A percentile compares a stretch with the other conserved stretches of the same genome.
Conservation (phyloP, 805 yeast species). For the Kodamaea hsintzibuensis region DNA sequence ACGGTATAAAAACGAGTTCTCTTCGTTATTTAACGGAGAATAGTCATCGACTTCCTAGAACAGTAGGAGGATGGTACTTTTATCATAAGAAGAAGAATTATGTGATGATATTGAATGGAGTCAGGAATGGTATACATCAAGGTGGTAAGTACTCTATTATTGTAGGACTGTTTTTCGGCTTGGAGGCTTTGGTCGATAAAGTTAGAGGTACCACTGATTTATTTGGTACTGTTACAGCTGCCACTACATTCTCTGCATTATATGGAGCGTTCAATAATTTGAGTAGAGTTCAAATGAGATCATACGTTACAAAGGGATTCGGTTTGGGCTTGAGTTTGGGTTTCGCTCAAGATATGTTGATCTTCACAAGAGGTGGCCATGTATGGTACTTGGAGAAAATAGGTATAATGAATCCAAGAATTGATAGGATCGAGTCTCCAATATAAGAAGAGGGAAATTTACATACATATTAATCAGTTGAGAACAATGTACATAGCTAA, state of each 20-base stretch:
- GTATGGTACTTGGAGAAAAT: slow-evolving; percentile 59
- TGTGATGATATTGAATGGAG: slow-evolving; percentile 61
- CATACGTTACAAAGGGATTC: slow-evolving; percentile 52
- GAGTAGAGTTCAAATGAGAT: slow-evolving; percentile 42
- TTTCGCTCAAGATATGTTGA: slow-evolving; percentile 61
- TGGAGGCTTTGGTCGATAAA: slow-evolving; percentile 64
- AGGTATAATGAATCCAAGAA: slow-evolving; percentile 20
- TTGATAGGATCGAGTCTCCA: background rate
- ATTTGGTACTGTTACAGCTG: slow-evolving; percentile 60
- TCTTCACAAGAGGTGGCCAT: slow-evolving; percentile 57
- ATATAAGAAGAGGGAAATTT: too few relatives aligned
- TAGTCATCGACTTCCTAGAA: slow-evolving; percentile 75
- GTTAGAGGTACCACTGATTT: slow-evolving; percentile 56
- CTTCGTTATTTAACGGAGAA: slow-evolving; percentile 72
- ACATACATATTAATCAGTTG: too few relatives aligned
- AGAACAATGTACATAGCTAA: background rate
- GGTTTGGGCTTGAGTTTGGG: slow-evolving; percentile 64
- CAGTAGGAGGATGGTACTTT: slow-evolving; percentile 84
- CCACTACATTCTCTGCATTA: slow-evolving; percentile 50
- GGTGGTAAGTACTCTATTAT: slow-evolving; percentile 39
- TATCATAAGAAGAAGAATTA: slow-evolving; percentile 84
- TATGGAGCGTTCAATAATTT: slow-evolving; percentile 51
- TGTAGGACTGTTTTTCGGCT: slow-evolving; percentile 52
- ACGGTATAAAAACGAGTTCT: slow-evolving; percentile 58
- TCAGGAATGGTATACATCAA: slow-evolving; percentile 46